Base-by-base conservation (phyloP, 2,329 filamentous ascomycete species). In the Penicillium sp. region DNA sequence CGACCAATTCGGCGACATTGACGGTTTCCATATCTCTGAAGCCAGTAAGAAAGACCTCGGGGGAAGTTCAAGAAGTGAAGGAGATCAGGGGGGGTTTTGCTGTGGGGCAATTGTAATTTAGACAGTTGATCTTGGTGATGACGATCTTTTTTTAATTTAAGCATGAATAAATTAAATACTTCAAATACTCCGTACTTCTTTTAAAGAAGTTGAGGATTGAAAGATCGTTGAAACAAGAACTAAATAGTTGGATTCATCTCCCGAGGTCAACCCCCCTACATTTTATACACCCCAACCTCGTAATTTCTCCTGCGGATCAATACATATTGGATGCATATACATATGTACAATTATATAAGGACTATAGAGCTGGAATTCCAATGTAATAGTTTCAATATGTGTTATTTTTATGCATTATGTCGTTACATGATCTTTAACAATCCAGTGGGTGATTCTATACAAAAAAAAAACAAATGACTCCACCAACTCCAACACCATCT, bases 1-100 rank as follows among this genome's bases (percentile, higher is more conserved):
- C 79, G 59, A 87, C 82, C 64, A 87, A 76, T 64, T 86, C 83
- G 48, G 81, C 75, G 60, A 86, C 77, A 69, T 82, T 82, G 69
- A 81, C 74, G 69, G 75, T 81, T 57, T 84, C 82, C 82, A 85
- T 84, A 60, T 19, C 42, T 31, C 45, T 23, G 49, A 50, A 25
- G 49, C n/a, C 19, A 25, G 27, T 46, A 29, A 19, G 25, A 46
- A 43, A 23, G 12, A 7, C 31, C 31, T 33, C 31, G 21, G 40
- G n/a, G 29, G 12, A 43, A 47, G 27, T 47, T 47, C 45, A 47
- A 48, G 41, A 54, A 25, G 49, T 50, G 27, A 50, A 54, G 57
- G 57, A 57, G 61, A 55, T 38, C 38, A 31, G 55, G 59, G 43
- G 47, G 42, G 50, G 37, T 17, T 31, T 47, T 61, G 61, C 50